Evolutionary conservation across 345 rosid genomes (phyloP), one percentile per base, ranked within the genome.

Genomic region (Acer yangbiense): DNA sequence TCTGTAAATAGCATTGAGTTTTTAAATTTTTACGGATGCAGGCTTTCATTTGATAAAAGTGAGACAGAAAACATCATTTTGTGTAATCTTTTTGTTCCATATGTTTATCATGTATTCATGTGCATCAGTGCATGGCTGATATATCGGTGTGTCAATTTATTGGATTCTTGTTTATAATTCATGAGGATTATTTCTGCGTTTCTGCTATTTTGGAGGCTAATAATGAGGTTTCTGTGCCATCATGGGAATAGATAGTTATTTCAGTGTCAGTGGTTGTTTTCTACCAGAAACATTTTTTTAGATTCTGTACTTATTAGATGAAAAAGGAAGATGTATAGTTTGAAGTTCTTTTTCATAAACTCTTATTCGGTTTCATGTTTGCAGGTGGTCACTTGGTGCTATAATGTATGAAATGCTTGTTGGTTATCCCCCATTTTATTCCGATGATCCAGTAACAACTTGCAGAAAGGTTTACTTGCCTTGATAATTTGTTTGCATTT

Each of bases 361-460:
- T 71, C 60, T 84, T 69, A 81, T 68, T 39, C 71, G 71, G 39
- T 79, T 48, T 52, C 35, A 41, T 77, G 58, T 67, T 6, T 83
- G 82, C 85, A 91, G 98, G 98, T 93, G 96, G 98, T 93, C 98
- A n/a, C 93, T 93, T 35, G 98, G 96, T 71, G 96, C 96, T 13
- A 91, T 93, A 76, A 88, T 93, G 98, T 93, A 91, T 64, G 96
- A 91, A 86, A 93, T 93, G 96, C 94, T 93, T 21, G 89, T 93
- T 71, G 98, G 98, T 57, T 93, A 90, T 81, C 92, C 96, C 14
- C 98, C 98, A 60, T 93, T 93, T 74, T 91, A 86, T 75, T 86
- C 96, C 0, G 97, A 93, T 77, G 98, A 95, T 75, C 95, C 98
- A 29, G 89, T 91, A 60, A 89, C 92, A 69, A 90, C 98, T 62